Base-by-base conservation (phyloP, 2,329 filamentous ascomycete genomes). In the Myriosclerotinia duriaeana region DNA sequence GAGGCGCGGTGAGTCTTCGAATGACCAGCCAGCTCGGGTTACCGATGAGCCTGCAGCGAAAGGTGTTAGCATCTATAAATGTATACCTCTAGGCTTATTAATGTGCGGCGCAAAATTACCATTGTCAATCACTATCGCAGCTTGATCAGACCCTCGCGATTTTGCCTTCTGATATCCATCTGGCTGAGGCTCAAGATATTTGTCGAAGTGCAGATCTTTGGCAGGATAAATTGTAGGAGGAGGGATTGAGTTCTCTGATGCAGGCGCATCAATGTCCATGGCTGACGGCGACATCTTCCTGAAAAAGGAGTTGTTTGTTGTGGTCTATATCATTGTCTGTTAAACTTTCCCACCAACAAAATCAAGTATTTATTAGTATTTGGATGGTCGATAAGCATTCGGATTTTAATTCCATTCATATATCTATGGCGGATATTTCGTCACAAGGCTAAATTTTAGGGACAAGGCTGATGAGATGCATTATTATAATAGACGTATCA, bases 111-210 rank as follows among this genome's bases (percentile, higher is more conserved):
- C 14, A 26, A 38, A 54, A 30, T 63, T 80, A 96, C 93, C 95
- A 89, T 97, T 97, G 81, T 99, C 95, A 76, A 99, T 98, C 69
- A 99, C 91, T 75, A 99, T 97, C 61, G 93, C 92, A 62, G 88
- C 90, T 55, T 81, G 80, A 67, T 81, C 83, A 20, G 83, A 78
- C 26, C 84, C 79, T 30, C 76, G 77, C 66, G 85, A 79, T 61
- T 85, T 83, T 68, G 91, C 93, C 72, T 72, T 67, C 17, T 56
- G 67, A 75, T 90, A 93, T 58, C 90, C 91, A 74, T 94, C 89
- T 11, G 82, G 80, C 73, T 85, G 81, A 2, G 83, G 78, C 40
- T 81, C 78, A 48, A 84, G 78, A 65, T 79, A 83, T 68, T 82
- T 82, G 69, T 87, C 85, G 74, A 88, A 89, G 69, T 80, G 83